Percentiles rank a stretch among this genome's conserved stretches.
phyloP scores from a whole-genome alignment of 129 eudicot species.

The Helichrysum umbraculigerum region DNA sequence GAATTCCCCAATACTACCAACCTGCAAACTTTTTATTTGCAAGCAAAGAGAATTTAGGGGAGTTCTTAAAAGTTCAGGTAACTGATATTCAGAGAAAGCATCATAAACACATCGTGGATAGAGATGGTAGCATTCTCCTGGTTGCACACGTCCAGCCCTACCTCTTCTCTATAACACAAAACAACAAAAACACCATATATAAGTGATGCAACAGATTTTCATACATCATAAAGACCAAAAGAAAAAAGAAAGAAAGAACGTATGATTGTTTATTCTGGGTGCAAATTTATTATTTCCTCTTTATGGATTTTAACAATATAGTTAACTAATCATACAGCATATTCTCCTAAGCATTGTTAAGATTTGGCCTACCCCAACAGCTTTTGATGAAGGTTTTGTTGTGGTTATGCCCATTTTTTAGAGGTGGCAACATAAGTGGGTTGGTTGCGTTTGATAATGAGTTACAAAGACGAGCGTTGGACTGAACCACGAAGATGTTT shows the following conservation, averaged over 20 bases:
- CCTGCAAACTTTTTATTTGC: constrained; percentile 98
- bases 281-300: not conserved
- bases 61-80: constrained; percentile 95
- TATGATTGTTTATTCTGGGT: not conserved
- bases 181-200: not conserved
- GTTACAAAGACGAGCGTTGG: not conserved
- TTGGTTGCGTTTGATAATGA: not conserved
- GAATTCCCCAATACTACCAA: constrained; percentile 86
- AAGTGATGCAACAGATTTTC: not conserved
- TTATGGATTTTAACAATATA: not conserved
- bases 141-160: constrained; percentile 99
- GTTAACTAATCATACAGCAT: not conserved
- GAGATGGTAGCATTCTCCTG: constrained; percentile 96
- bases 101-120: constrained; percentile 93
- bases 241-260: too few relatives aligned
- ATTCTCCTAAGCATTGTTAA: not conserved
- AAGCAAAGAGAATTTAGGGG: constrained; percentile 95
- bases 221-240: not conserved
- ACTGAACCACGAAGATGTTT: too few relatives aligned
- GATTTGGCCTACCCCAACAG: not conserved
- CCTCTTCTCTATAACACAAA: constrained; percentile 81
- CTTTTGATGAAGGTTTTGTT: not conserved
- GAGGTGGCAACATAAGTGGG: not conserved
- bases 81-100: constrained; percentile 93
- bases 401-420: not conserved